Conservation (phyloP, 768 basidiomycete genomes). For the Tephrocybe sp. region DNA sequence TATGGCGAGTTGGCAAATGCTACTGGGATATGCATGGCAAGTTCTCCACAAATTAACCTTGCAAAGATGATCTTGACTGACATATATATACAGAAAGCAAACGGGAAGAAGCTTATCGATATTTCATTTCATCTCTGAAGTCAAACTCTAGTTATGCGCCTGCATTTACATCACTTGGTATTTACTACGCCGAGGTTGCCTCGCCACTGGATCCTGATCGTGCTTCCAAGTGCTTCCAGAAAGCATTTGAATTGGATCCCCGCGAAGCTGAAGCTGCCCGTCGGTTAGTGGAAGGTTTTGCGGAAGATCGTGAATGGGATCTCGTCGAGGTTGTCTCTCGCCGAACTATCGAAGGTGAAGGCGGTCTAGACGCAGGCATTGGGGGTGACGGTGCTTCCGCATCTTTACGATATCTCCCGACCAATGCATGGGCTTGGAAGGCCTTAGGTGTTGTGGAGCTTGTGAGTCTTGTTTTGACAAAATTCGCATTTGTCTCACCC, state of each 20-base stretch:
- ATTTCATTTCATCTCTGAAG: constrained; percentile 81
- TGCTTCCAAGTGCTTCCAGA: constrained; percentile 95
- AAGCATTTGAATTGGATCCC: constrained; percentile 95
- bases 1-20: constrained; percentile 83
- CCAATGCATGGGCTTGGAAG: constrained; percentile 98
- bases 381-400: constrained; percentile 33
- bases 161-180: constrained; percentile 90
- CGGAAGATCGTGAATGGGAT: constrained; percentile 93
- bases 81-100: constrained; percentile 35
- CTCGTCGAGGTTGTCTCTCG: constrained; percentile 93
- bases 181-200: constrained; percentile 77
- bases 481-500: not conserved
- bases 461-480: constrained; percentile 44
- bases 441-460: constrained; percentile 89
- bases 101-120: constrained; percentile 69
- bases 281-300: constrained; percentile 84
- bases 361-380: constrained; percentile 65
- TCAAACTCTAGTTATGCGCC: constrained; percentile 77
- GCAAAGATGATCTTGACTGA: constrained; percentile 5
- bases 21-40: constrained; percentile 73
- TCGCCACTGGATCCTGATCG: constrained; percentile 78
- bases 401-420: constrained; percentile 61
- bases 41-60: constrained; percentile 19
- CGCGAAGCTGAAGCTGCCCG: constrained; percentile 84
- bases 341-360: constrained; percentile 92